A percentile compares a stretch with the other conserved stretches of the same genome.
Conservation (phyloP, 1,284 basidiomycete species). For the Apiotrichum gracile region DNA sequence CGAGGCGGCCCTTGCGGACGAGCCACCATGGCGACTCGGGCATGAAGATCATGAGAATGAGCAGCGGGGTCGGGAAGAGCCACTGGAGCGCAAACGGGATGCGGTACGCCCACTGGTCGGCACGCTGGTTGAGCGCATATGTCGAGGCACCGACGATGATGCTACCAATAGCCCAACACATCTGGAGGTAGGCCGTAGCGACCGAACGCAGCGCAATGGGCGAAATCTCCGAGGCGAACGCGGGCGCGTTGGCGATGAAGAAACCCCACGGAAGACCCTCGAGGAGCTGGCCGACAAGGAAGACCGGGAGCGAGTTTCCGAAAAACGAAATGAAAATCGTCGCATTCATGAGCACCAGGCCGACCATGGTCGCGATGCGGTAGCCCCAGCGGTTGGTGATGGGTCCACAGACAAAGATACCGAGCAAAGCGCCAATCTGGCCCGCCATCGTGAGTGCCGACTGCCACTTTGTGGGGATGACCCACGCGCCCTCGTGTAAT, state of each 20-base stretch:
- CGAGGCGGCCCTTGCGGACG: constrained; percentile 43
- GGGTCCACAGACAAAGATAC: constrained; percentile 38
- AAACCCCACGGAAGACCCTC: constrained; percentile 32
- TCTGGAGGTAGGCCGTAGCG: constrained; percentile 19
- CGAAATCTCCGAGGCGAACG: constrained; percentile 31
- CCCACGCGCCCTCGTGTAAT: not conserved
- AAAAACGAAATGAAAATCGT: constrained; percentile 29
- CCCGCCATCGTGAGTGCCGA: constrained; percentile 26
- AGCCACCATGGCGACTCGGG: constrained; percentile 9
- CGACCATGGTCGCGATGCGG: constrained; percentile 26
- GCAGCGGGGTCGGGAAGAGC: constrained; percentile 37
- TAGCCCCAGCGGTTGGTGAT: constrained; percentile 29
- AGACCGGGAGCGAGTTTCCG: constrained; percentile 29
- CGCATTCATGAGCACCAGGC: constrained; percentile 19
- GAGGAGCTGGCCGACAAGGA: constrained; percentile 13
- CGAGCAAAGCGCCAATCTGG: constrained; percentile 34
- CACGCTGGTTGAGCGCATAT: constrained; percentile 20
- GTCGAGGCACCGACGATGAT: constrained; percentile 37
- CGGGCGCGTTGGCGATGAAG: constrained; percentile 24
- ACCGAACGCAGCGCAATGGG: constrained; percentile 28
- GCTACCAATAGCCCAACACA: constrained; percentile 3
- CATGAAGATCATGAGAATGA: constrained; percentile 6
- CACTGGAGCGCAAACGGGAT: constrained; percentile 34
- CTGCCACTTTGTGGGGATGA: constrained; percentile 32
- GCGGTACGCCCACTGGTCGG: constrained; percentile 19